These are phyloP conservation scores for Euphorbia neoarborescens DNA, from an alignment of 441 rosid genomes.

Conservation along the genomic window DNA sequence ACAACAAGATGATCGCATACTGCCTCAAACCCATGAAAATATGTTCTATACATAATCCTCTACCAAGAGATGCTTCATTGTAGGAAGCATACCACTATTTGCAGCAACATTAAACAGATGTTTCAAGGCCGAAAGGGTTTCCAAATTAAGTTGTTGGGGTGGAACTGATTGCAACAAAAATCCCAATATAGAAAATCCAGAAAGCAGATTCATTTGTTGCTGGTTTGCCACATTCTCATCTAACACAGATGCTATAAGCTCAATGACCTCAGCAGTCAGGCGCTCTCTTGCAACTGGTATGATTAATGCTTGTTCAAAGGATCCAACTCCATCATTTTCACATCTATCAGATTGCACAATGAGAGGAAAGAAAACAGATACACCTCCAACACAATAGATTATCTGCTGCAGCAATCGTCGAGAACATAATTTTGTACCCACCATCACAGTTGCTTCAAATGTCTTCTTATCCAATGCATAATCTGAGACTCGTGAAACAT, in stretches of 20 bases:
- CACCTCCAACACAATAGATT: constrained; percentile 96
- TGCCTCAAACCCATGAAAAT: not conserved
- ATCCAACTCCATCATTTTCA: constrained; percentile 52
- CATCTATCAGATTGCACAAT: constrained; percentile 80
- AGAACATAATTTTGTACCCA: constrained; percentile 87
- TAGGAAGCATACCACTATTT: constrained; percentile 55
- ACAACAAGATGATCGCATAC: constrained; percentile 14
- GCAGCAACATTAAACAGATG: constrained; percentile 70
- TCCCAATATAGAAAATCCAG: constrained; percentile 89
- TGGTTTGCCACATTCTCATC: constrained; percentile 93
- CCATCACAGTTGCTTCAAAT: constrained; percentile 76
- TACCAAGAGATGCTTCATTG: constrained; percentile 6
- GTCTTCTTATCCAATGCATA: constrained; percentile 53
- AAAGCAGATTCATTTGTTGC: constrained; percentile 95
- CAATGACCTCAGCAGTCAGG: constrained; percentile 86
- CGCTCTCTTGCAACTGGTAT: constrained; percentile 72
- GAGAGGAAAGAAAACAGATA: constrained; percentile 94
- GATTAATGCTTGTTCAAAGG: constrained; percentile 43
- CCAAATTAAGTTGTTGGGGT: constrained; percentile 85
- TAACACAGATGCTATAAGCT: constrained; percentile 89
- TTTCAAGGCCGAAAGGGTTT: constrained; percentile 87
- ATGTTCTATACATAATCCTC: constrained; percentile 12
- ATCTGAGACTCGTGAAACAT: constrained; percentile 71
- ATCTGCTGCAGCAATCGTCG: constrained; percentile 93
- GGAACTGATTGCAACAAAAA: constrained; percentile 89